Conservation (phyloP, 2,329 filamentous ascomycete species). For the Harringtonia aguacate region DNA sequence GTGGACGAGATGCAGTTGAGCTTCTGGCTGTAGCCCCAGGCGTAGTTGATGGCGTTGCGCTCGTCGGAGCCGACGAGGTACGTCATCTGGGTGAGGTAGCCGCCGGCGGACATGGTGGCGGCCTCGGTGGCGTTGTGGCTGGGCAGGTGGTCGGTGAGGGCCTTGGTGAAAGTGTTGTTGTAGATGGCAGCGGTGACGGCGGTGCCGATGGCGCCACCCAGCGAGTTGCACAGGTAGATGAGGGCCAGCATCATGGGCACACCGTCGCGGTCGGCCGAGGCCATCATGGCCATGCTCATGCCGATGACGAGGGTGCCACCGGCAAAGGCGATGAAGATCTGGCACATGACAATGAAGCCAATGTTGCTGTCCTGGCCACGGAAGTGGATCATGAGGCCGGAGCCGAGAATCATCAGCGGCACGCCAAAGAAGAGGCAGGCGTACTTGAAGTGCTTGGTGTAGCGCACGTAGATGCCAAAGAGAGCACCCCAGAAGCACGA, state of each 20-base stretch:
- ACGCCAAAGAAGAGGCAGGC: constrained; percentile 29
- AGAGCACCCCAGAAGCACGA: constrained; percentile 31
- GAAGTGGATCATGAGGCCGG: constrained; percentile 46
- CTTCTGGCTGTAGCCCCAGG: constrained; percentile 42
- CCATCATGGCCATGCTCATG: constrained; percentile 49
- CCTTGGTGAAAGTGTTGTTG: constrained; percentile 42
- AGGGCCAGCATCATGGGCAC: constrained; percentile 48
- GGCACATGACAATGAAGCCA: constrained; percentile 45
- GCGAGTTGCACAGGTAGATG: constrained; percentile 43
- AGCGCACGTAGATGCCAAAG: constrained; percentile 36
- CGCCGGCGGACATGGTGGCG: constrained; percentile 25
- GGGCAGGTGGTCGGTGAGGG: constrained; percentile 34
- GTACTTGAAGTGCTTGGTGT: constrained; percentile 38
- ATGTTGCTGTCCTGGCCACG: constrained; percentile 38
- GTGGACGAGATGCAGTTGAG: constrained; percentile 36
- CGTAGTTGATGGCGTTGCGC: constrained; percentile 42
- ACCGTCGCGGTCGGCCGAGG: constrained; percentile 44
- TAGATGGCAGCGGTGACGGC: constrained; percentile 52
- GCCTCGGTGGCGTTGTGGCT: constrained; percentile 36
- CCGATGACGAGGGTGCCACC: constrained; percentile 47
- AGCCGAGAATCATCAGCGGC: constrained; percentile 40
- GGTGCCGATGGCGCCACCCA: constrained; percentile 49
- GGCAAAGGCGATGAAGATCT: constrained; percentile 42
- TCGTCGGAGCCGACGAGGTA: constrained; percentile 38
- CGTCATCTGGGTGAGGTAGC: constrained; percentile 41